Conservation (phyloP, 306 rosid genomes). For the Coriaria nepalensis region DNA sequence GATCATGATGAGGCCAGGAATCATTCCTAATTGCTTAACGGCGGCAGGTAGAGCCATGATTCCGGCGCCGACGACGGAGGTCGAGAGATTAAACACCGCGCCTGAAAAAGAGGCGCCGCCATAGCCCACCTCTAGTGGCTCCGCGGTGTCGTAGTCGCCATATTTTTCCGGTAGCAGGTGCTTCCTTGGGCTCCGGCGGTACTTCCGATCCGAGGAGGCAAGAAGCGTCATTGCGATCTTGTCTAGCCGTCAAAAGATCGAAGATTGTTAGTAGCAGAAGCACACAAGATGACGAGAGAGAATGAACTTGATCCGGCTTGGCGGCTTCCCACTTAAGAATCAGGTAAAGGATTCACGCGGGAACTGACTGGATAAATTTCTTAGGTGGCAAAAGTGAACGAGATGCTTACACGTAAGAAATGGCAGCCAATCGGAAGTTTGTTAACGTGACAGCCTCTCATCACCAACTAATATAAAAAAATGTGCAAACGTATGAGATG, state of each 20-base stretch:
- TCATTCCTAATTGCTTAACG: conserved; percentile 43
- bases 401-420: neutral
- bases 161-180: conserved; percentile 18
- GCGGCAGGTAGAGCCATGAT: conserved; percentile 69
- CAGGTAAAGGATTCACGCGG: conserved; percentile 9
- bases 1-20: conserved; percentile 40
- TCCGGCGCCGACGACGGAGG: conserved; percentile 61
- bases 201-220: conserved; percentile 26
- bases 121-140: conserved; percentile 12
- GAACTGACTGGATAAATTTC: neutral
- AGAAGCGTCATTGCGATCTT: conserved; percentile 12
- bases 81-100: conserved; percentile 55
- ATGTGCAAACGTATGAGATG: too few relatives aligned
- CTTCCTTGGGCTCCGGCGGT: conserved; percentile 31
- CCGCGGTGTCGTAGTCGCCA: conserved; percentile 12
- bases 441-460: too few relatives aligned
- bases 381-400: conserved; percentile 7
- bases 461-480: too few relatives aligned
- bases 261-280: neutral
- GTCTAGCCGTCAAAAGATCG: neutral
- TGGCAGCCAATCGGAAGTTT: too few relatives aligned
- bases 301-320: too few relatives aligned
- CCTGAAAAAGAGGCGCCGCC: conserved; percentile 48
- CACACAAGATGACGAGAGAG: neutral
- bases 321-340: neutral